Conservation (phyloP, 208 protist species). For the Leishmania guyanensis region DNA sequence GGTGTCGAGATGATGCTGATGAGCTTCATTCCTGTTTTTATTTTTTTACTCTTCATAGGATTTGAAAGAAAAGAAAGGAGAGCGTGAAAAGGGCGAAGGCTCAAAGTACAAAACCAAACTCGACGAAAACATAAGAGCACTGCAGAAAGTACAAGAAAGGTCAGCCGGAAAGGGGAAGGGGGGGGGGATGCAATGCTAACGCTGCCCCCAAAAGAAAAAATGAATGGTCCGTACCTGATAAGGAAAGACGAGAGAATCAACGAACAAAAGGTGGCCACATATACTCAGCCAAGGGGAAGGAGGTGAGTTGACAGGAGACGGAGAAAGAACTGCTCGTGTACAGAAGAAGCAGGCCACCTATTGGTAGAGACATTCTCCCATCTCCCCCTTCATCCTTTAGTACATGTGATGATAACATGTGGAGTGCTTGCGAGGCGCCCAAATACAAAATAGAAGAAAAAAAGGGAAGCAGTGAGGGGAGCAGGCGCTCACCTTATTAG, state of each 20-base stretch:
- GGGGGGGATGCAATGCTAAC: background rate
- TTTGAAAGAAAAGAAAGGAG: background rate
- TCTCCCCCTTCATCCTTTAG: background rate
- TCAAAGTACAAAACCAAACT: background rate
- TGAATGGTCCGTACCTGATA: background rate
- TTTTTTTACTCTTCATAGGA: slow-evolving; percentile 9
- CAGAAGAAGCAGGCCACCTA: background rate
- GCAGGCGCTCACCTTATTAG: background rate
- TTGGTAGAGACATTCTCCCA: slow-evolving; percentile 1
- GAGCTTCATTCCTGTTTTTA: slow-evolving; percentile 5
- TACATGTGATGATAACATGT: background rate
- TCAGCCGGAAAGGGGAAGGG: background rate
- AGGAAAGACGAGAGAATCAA: background rate
- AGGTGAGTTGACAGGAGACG: background rate
- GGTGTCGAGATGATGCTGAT: background rate
- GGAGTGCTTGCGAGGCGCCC: background rate
- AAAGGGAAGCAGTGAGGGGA: slow-evolving; percentile 1
- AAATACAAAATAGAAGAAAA: background rate
- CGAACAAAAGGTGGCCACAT: slow-evolving; percentile 1
- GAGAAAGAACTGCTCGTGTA: background rate
- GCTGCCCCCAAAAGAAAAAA: background rate
- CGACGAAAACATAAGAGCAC: background rate
- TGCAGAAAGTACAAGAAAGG: background rate
- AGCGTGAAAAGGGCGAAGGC: background rate
- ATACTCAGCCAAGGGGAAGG: background rate